Conservation (phyloP, 1,139 yeast genomes). For the Arxiozyma telluris region DNA sequence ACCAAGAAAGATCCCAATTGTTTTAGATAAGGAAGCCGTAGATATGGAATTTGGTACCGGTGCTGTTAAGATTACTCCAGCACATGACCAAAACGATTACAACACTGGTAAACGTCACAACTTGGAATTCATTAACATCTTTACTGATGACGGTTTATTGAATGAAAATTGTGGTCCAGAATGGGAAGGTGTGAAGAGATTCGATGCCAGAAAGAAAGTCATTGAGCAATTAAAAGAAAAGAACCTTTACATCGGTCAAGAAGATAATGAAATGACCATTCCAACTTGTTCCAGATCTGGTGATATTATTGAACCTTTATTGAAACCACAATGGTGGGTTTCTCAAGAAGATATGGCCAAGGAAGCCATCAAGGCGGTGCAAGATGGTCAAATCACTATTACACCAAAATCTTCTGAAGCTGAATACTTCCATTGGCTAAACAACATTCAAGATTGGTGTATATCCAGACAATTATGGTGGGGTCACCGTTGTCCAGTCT, state of each 20-base stretch:
- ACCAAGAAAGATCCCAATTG: conserved; percentile 76
- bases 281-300: conserved; percentile 95
- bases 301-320: conserved; percentile 88
- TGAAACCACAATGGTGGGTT: conserved; percentile 99
- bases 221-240: conserved; percentile 69
- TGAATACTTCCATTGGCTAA: conserved; percentile 94
- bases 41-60: conserved; percentile 99
- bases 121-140: conserved; percentile 78
- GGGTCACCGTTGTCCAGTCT: conserved; percentile 99
- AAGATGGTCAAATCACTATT: conserved; percentile 70
- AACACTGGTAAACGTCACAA: conserved; percentile 89
- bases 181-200: conserved; percentile 85
- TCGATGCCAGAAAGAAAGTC: conserved; percentile 83
- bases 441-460: conserved; percentile 98
- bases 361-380: conserved; percentile 80
- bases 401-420: conserved; percentile 84
- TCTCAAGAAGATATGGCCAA: conserved; percentile 82
- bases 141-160: conserved; percentile 85
- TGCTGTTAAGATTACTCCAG: conserved; percentile 98
- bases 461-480: conserved; percentile 99
- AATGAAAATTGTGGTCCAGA: conserved; percentile 85
- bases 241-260: conserved; percentile 72
- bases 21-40: conserved; percentile 86
- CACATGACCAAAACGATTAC: conserved; percentile 96
- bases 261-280: conserved; percentile 91